Conservation (phyloP, 345 rosid genomes). For the Gossypium herbaceum region DNA sequence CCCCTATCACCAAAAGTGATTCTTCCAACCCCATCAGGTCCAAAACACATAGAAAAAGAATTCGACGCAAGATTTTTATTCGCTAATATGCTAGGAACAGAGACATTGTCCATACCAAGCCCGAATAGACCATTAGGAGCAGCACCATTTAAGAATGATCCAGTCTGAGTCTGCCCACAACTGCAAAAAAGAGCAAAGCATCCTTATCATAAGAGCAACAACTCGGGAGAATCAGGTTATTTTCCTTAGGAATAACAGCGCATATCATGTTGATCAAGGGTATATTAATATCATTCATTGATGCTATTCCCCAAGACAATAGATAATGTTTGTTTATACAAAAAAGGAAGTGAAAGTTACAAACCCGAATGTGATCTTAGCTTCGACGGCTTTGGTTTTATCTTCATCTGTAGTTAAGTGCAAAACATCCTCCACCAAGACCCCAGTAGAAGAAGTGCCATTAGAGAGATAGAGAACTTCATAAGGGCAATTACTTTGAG, state of each 20-base stretch:
- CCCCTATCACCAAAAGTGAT: slow-evolving; percentile 93
- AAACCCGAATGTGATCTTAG: slow-evolving; percentile 56
- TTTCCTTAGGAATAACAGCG: neutral
- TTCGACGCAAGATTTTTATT: slow-evolving; percentile 53
- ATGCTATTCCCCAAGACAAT: neutral
- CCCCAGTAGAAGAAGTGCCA: slow-evolving; percentile 54
- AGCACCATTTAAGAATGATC: slow-evolving; percentile 76
- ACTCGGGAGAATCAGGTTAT: neutral
- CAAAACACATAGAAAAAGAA: slow-evolving; percentile 98
- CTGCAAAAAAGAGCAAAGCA: slow-evolving; percentile 41
- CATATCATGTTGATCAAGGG: neutral
- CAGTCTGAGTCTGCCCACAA: slow-evolving; percentile 83
- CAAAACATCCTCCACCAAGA: slow-evolving; percentile 53
- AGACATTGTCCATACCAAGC: slow-evolving; percentile 70
- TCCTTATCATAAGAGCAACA: slow-evolving; percentile 4
- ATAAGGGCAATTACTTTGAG: slow-evolving; percentile 47
- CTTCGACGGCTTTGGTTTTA: slow-evolving; percentile 28
- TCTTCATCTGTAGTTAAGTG: slow-evolving; percentile 40
- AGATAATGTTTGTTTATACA: neutral
- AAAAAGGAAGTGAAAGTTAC: slow-evolving; percentile 12
- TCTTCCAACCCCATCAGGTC: slow-evolving; percentile 66
- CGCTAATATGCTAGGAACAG: slow-evolving; percentile 91
- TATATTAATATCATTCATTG: neutral
- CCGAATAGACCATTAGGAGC: slow-evolving; percentile 98
- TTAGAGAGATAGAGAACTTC: slow-evolving; percentile 50